Base-by-base conservation (phyloP, 2,329 filamentous ascomycete species). In the Didymosphaeria variabile region DNA sequence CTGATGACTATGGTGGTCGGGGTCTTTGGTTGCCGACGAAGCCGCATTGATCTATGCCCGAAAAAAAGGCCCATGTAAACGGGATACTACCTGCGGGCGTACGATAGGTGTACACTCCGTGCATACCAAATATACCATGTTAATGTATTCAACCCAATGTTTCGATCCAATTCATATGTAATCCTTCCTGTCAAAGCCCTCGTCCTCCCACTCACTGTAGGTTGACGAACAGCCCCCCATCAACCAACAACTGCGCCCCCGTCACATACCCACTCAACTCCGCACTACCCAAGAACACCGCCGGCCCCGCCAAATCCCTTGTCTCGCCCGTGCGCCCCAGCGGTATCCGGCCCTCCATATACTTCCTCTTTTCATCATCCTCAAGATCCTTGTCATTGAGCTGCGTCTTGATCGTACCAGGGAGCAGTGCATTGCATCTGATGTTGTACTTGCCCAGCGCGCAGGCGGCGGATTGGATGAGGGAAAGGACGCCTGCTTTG, bases 161-260 rank as follows among this genome's bases (percentile, higher is more conserved):
- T n/a, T n/a, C n/a, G n/a, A n/a, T n/a, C n/a, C n/a, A n/a, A 29
- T 29, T 29, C 2, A 29, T 6, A 29, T 29, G 26, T 29, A 29
- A 5, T 29, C 26, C 26, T 29, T 29, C 26, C 26, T n/a, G n/a
- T n/a, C n/a, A n/a, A n/a, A n/a, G n/a, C n/a, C 26, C 26, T 29
- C 6, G 4, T 6, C 44, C 5, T 34, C 15, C 54, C 38, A 12
- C 19, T 34, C 47, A 74, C 56, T 77, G 74, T 55, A 97, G 81
- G 79, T 97, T 97, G 17, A 97, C 93, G 83, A 95, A 97, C 63
- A 94, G 77, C 0, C 94, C 93, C 12, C 93, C 94, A 79, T 97
- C 93, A 15, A 97, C 93, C 64, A 97, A 77, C 67, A 97, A 73
- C 79, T 95, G 92, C 17, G 92, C 90, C 0, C 93, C 93, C 61